These are phyloP conservation scores for Ogataea hybrid DNA, from an alignment of 1,139 yeast genomes.

Conservation along the genomic window DNA sequence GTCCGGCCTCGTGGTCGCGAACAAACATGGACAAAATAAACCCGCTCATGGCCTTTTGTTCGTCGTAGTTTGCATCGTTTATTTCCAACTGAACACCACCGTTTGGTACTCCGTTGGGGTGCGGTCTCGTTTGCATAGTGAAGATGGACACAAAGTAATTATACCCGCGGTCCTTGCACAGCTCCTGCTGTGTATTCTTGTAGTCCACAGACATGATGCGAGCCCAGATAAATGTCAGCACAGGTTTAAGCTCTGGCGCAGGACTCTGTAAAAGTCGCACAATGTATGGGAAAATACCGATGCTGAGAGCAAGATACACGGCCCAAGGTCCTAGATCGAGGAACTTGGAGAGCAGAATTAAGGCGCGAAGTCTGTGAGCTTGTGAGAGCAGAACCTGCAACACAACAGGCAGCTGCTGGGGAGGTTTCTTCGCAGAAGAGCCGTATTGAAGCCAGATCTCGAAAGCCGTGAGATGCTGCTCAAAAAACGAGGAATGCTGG, in stretches of 20 bases:
- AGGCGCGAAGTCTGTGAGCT: constrained; percentile 87
- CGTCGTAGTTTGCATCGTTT: constrained; percentile 48
- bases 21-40: constrained; percentile 83
- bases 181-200: constrained; percentile 85
- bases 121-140: constrained; percentile 32
- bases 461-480: constrained; percentile 93
- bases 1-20: constrained; percentile 77
- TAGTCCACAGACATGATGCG: constrained; percentile 95
- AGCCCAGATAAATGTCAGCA: constrained; percentile 95
- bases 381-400: constrained; percentile 90
- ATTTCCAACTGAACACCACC: constrained; percentile 24
- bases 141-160: constrained; percentile 82
- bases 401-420: constrained; percentile 93
- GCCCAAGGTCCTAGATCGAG: constrained; percentile 98
- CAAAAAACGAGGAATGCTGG: constrained; percentile 91
- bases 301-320: constrained; percentile 85
- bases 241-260: constrained; percentile 93
- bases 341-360: constrained; percentile 78
- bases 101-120: constrained; percentile 17
- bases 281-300: constrained; percentile 96
- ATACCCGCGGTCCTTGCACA: constrained; percentile 88
- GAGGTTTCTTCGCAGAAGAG: constrained; percentile 79
- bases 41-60: constrained; percentile 95
- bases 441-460: constrained; percentile 95
- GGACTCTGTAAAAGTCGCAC: constrained; percentile 88